Evolutionary conservation across 106 monocot genomes (phyloP).

Genomic region (Alisma plantagoaquatica): DNA sequence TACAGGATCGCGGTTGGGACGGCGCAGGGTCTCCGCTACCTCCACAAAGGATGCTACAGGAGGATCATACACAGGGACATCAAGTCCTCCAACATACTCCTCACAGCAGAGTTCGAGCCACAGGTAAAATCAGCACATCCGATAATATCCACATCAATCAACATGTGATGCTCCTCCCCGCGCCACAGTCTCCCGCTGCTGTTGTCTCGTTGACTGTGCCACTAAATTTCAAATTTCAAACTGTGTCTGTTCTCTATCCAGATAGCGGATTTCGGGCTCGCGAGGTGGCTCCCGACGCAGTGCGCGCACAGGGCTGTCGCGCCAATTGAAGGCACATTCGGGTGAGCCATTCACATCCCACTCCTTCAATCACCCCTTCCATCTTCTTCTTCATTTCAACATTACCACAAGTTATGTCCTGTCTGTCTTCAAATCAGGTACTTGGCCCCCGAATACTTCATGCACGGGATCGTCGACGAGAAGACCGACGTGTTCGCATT

Average conservation of each 20-base stretch:
- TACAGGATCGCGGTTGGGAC: slow-evolving; percentile 33
- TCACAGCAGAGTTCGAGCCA: slow-evolving; percentile 40
- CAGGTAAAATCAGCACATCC: slow-evolving; percentile 10
- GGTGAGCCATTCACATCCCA: slow-evolving; percentile 20
- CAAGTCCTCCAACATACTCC: slow-evolving; percentile 56
- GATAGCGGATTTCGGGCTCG: slow-evolving; percentile 78
- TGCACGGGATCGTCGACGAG: slow-evolving; percentile 73
- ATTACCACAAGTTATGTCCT: neutral
- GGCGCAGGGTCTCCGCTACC: slow-evolving; percentile 39
- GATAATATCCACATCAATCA: no score
- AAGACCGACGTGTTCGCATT: slow-evolving; percentile 88
- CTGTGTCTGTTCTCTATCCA: no score
- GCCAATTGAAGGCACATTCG: slow-evolving; percentile 71
- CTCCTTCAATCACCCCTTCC: neutral
- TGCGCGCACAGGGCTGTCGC: slow-evolving; percentile 57
- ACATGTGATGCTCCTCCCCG: no score
- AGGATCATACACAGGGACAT: slow-evolving; percentile 75
- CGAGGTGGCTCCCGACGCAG: slow-evolving; percentile 56
- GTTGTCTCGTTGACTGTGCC: no score
- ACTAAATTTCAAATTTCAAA: no score
- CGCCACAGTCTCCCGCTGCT: no score
- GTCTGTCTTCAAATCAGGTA: slow-evolving; percentile 24
- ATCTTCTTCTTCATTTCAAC: neutral
- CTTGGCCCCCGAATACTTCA: slow-evolving; percentile 86
- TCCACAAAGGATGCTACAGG: slow-evolving; percentile 57